Base-by-base conservation (phyloP, 164 flowering plant genomes). In the Annona cherimola region DNA sequence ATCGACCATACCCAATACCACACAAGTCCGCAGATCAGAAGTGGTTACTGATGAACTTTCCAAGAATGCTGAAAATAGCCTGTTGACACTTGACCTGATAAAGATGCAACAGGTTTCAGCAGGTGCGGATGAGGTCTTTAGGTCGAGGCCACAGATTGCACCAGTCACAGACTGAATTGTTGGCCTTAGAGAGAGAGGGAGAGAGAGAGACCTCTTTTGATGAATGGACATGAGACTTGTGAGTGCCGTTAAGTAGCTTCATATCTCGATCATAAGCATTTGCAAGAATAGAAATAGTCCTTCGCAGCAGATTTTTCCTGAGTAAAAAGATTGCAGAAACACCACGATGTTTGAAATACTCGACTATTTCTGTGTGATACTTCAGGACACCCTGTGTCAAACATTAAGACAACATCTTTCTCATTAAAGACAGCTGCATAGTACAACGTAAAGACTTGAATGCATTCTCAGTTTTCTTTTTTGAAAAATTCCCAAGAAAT, bases 141-240 rank as follows among this genome's bases (percentile, higher is more conserved):
- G 35, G 35, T 26, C 35, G 35, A 26, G 35, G 35, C 35, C 35
- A 26, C 35, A 26, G 35, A 26, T 26, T 26, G 35, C 35, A 26
- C 35, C 35, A 26, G 35, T n/a, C n/a, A n/a, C n/a, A n/a, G n/a
- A n/a, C n/a, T n/a, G n/a, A n/a, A n/a, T n/a, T n/a, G n/a, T n/a
- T n/a, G n/a, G n/a, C n/a, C n/a, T n/a, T n/a, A n/a, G 35, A 26
- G 35, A 26, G 35, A 26, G 35, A 26, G 74, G 69, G 57, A 66
- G 71, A 63, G 67, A 63, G 69, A 62, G 69, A 71, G 72, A 86
- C 91, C 89, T 88, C 88, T 1, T 44, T 39, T 8, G 75, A 59
- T 9, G 88, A 85, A 74, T 88, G 92, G 41, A 83, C 86, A 44
- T 88, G 90, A 70, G 92, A 86, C 76, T 84, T 86, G 85, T 88